Evolutionary conservation across 1,284 basidiomycete species (phyloP), one percentile per base, ranked within the genome.

Genomic region (Takashimella koratensis): DNA sequence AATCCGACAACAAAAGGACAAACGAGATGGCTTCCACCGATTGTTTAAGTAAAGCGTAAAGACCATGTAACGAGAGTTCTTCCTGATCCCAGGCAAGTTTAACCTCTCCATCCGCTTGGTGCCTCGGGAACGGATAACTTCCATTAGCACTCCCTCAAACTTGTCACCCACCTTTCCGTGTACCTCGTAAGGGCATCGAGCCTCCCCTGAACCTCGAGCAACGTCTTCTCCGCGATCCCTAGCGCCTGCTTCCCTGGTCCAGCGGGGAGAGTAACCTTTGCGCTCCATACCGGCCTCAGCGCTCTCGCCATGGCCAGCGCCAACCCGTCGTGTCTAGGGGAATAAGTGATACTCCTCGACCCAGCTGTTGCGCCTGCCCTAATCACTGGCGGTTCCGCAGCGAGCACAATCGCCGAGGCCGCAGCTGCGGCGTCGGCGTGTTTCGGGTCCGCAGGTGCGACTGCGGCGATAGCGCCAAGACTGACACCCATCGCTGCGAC

Each of bases 11-110:
- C 22, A 98, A 83, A 23, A 98, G 81, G 46, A 98, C 80, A 74
- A 98, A 99, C 1, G 90, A 90, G 57, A 98, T 85, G 0, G 91
- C 90, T 75, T 96, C 93, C 46, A 95, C 87, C 3, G 88, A 85
- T 66, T 91, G 84, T 21, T 82, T 84, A 43, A 97, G 78, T 41
- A 99, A 81, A 21, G 81, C 77, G 60, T 58, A 51, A 6, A 74
- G 57, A 1, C 60, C 67, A 42, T 70, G 61, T 13, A 73, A 43
- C 3, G 70, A 72, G 36, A 70, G 52, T 49, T 72, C 70, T 49
- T 75, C 73, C 51, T 70, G 67, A 43, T 71, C 71, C 73, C 71
- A 75, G n/a, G 72, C 72, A 20, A 66, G 22, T 53, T 70, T 71
- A 30, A 58, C 63, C 24, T 74, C 70, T 16, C 70, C 72, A 27